Percentiles rank a stretch among this genome's conserved stretches.
These are phyloP conservation scores for Berberis vulgaris DNA, from an alignment of 164 flowering plant species.

Conservation along the genomic window DNA sequence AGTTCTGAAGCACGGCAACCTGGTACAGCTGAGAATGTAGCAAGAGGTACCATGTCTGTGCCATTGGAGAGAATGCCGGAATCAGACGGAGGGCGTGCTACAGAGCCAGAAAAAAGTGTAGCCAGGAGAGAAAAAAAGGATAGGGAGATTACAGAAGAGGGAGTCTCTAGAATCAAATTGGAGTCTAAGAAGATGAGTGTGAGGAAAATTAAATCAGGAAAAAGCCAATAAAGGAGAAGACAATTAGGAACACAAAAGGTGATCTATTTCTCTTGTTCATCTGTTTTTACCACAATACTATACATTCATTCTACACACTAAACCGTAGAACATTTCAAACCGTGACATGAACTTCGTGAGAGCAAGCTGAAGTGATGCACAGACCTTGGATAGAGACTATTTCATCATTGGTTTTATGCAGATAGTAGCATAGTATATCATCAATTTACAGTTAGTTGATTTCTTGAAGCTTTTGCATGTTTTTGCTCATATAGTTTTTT, in stretches of 20 bases:
- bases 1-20: neutral
- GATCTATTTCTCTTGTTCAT: neutral
- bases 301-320: no score
- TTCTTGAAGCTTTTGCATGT: no score
- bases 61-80: slow-evolving; percentile 2
- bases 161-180: slow-evolving; percentile 13
- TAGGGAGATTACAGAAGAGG: slow-evolving; percentile 20
- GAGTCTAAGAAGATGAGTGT: slow-evolving; percentile 4
- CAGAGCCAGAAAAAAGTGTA: slow-evolving; percentile 5
- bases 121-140: slow-evolving; percentile 9
- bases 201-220: slow-evolving; percentile 20
- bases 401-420: no score
- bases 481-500: no score
- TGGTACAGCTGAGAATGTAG: neutral
- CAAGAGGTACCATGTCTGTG: neutral
- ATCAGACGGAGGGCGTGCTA: slow-evolving; percentile 9
- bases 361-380: no score
- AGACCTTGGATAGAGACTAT: no score
- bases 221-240: slow-evolving; percentile 20
- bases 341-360: no score
- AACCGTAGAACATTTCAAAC: no score
- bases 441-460: no score
- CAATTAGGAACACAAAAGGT: slow-evolving; percentile 5
- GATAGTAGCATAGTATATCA: no score
- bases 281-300: neutral